A percentile compares a stretch with the other conserved stretches of the same genome.
Conservation (phyloP, 2,329 filamentous ascomycete genomes). For the Apiospora malaysiana region DNA sequence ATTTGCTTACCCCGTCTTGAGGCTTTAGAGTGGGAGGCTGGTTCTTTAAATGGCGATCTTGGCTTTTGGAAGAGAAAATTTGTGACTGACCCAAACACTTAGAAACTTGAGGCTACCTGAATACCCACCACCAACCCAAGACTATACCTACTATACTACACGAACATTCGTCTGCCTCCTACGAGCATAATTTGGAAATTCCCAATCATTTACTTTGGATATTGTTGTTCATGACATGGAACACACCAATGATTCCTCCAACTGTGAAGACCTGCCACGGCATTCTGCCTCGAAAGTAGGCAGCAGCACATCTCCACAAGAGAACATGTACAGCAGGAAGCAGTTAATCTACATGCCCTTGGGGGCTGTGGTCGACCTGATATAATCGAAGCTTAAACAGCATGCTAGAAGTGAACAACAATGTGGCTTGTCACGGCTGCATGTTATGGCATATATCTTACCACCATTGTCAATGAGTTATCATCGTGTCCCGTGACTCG, state of each 20-base stretch:
- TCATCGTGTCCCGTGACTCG: conserved; percentile 63
- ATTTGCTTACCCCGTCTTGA: not conserved
- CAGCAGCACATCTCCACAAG: not conserved
- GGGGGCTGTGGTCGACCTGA: not conserved
- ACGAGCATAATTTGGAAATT: not conserved
- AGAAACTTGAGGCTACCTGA: not conserved
- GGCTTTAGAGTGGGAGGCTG: conserved; percentile 10
- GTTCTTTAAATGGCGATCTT: conserved; percentile 10
- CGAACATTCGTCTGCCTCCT: not conserved
- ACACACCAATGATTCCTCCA: not conserved
- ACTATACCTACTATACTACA: not conserved
- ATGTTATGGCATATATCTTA: not conserved
- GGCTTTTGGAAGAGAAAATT: conserved; percentile 8
- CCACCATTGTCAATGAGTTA: not conserved
- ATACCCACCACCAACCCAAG: conserved; percentile 6
- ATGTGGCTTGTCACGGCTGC: conserved; percentile 87
- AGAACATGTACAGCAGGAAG: not conserved
- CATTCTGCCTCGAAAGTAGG: not conserved
- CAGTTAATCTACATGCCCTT: not conserved
- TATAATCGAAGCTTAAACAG: not conserved
- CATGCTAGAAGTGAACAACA: not conserved
- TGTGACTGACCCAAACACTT: conserved; percentile 1
- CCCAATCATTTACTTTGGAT: not conserved
- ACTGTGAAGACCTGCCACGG: not conserved
- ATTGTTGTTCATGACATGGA: not conserved